Percentiles rank a stretch among this genome's conserved stretches.
Evolutionary conservation across 306 rosid genomes (phyloP).

Genomic region (Pachyrhizus erosus): DNA sequence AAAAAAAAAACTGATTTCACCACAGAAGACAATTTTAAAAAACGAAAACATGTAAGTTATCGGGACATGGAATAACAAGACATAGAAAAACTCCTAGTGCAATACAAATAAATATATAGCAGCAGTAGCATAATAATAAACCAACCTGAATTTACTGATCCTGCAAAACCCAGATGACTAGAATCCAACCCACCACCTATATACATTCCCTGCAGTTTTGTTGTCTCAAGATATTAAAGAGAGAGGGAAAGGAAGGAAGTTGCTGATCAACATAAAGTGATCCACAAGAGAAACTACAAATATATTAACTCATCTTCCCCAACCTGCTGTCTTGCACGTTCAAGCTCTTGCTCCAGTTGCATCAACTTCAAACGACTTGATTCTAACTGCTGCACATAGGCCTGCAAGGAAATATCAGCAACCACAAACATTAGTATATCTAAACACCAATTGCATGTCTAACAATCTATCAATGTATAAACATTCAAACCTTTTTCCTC

Average conservation of each 20-base stretch:
- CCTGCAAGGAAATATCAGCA: conserved; percentile 59
- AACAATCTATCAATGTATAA: conserved; percentile 39
- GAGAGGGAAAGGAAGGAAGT: background rate
- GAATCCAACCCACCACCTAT: conserved; percentile 70
- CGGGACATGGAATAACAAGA: conserved; percentile 20
- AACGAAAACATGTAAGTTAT: background rate
- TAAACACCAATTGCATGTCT: conserved; percentile 24
- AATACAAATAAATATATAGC: conserved; percentile 30
- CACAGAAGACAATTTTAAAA: background rate
- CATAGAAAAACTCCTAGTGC: background rate
- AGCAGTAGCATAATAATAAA: conserved; percentile 40
- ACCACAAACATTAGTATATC: conserved; percentile 36
- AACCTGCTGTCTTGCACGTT: conserved; percentile 87
- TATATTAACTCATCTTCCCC: conserved; percentile 44
- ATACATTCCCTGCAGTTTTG: conserved; percentile 74
- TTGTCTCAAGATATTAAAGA: conserved; percentile 32
- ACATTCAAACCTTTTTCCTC: conserved; percentile 81
- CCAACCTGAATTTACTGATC: conserved; percentile 81
- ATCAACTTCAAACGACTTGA: conserved; percentile 87
- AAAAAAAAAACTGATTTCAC: background rate
- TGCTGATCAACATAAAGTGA: conserved; percentile 8
- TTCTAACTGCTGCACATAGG: conserved; percentile 94
- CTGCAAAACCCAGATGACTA: conserved; percentile 66
- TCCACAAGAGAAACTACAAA: conserved; percentile 30
- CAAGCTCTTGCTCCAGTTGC: conserved; percentile 94